Percentiles rank a stretch among this genome's conserved stretches.
These are phyloP conservation scores for Nemania sp. DNA, from an alignment of 2,329 filamentous ascomycete genomes.

Conservation along the genomic window DNA sequence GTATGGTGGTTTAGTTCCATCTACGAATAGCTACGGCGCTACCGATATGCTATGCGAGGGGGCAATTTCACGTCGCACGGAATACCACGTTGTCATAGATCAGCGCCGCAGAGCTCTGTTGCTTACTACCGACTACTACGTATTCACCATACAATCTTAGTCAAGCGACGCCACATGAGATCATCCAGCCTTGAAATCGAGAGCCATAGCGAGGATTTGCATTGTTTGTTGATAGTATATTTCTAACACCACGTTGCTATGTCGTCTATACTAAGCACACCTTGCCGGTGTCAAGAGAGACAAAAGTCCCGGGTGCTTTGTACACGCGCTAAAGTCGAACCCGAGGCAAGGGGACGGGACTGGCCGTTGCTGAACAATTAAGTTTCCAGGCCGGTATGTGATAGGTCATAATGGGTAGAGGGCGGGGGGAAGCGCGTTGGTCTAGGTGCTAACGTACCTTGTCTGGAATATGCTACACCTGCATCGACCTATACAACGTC, in stretches of 20 bases:
- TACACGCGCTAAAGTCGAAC: neutral
- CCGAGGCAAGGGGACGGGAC: neutral
- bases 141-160: too few species aligned
- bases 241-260: neutral
- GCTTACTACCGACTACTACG: too few species aligned
- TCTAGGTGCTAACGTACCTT: conserved; percentile 12
- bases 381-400: neutral
- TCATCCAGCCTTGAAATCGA: too few species aligned
- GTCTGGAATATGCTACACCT: conserved; percentile 2
- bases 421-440: neutral
- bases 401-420: neutral
- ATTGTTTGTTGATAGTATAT: neutral
- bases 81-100: neutral
- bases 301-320: neutral
- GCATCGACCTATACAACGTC: neutral
- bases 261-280: neutral
- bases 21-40: too few species aligned
- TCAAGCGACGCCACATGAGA: too few species aligned
- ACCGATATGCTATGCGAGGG: neutral
- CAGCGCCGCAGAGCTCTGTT: neutral
- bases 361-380: neutral
- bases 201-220: too few species aligned
- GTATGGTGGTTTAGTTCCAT: neutral
- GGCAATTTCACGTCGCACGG: neutral
- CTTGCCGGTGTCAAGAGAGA: neutral